phyloP scores from a whole-genome alignment of 2,329 filamentous ascomycete genomes.

The Hirsutella rhossiliensis region DNA sequence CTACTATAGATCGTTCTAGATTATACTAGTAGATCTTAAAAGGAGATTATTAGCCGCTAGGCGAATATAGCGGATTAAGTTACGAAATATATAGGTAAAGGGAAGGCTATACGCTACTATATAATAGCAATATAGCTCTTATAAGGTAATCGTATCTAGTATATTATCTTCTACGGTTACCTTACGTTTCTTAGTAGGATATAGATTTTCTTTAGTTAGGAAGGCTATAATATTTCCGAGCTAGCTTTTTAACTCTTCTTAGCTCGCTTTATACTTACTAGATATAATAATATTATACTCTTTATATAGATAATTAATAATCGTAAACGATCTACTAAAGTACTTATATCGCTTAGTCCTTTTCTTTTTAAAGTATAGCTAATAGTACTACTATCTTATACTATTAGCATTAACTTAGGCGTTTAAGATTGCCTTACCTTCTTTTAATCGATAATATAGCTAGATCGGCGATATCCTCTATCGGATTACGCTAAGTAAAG shows the following conservation, averaged over 20 bases:
- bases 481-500: too few species aligned
- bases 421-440: too few species aligned
- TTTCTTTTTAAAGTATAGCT: slow-evolving; percentile 1
- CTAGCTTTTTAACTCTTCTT: not conserved
- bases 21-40: not conserved
- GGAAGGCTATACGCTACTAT: too few species aligned
- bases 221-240: not conserved
- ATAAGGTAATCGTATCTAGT: not conserved
- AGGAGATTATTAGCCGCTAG: not conserved
- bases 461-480: too few species aligned
- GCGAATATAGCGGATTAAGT: not conserved
- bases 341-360: too few species aligned
- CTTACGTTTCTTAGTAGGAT: not conserved
- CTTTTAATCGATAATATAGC: too few species aligned
- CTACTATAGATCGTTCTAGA: not conserved
- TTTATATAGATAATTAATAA: too few species aligned
- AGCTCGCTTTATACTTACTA: not conserved
- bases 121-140: slow-evolving; percentile 2
- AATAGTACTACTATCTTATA: not conserved
- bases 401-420: too few species aligned
- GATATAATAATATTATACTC: too few species aligned
- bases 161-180: not conserved
- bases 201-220: not conserved
- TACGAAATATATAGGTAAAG: slow-evolving; percentile 1
- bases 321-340: too few species aligned